Percentiles rank a stretch among this genome's conserved stretches.
These are phyloP conservation scores for Colletotrichum acutatum DNA, from an alignment of 2,329 filamentous ascomycete genomes.

Conservation along the genomic window DNA sequence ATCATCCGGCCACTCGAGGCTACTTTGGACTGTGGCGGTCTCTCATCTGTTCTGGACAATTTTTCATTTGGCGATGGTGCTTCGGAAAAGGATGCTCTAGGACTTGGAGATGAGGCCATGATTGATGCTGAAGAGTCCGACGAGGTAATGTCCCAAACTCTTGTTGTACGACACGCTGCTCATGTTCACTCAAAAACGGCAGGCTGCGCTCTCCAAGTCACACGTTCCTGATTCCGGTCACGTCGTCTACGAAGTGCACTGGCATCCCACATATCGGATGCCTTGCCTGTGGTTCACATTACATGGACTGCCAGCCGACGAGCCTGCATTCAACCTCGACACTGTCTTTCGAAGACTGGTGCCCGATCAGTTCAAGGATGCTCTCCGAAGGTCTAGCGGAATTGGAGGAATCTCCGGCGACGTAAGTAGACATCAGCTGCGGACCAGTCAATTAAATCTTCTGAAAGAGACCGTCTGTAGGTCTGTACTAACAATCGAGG, in stretches of 20 bases:
- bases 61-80: constrained; percentile 54
- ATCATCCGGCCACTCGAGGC: constrained; percentile 64
- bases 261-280: constrained; percentile 79
- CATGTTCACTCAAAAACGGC: constrained; percentile 2
- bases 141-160: constrained; percentile 49
- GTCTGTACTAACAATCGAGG: constrained; percentile 40
- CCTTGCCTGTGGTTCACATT: constrained; percentile 82
- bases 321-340: constrained; percentile 71
- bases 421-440: constrained; percentile 63
- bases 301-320: constrained; percentile 65
- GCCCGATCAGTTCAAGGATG: constrained; percentile 70
- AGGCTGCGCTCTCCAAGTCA: constrained; percentile 54
- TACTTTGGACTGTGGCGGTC: constrained; percentile 54
- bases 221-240: constrained; percentile 51
- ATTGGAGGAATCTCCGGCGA: constrained; percentile 82
- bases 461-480: constrained; percentile 37
- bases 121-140: constrained; percentile 63
- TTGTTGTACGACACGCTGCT: constrained; percentile 10
- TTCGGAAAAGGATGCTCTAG: constrained; percentile 32
- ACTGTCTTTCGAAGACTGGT: constrained; percentile 78
- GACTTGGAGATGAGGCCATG: constrained; percentile 57
- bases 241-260: constrained; percentile 78
- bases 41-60: constrained; percentile 57
- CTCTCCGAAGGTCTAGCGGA: constrained; percentile 69
- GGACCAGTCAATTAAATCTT: constrained; percentile 46